Percentiles rank a stretch among this genome's conserved stretches.
Evolutionary conservation across 1,284 basidiomycete genomes (phyloP).

Genomic region (Cutaneotrichosporon mucoides): DNA sequence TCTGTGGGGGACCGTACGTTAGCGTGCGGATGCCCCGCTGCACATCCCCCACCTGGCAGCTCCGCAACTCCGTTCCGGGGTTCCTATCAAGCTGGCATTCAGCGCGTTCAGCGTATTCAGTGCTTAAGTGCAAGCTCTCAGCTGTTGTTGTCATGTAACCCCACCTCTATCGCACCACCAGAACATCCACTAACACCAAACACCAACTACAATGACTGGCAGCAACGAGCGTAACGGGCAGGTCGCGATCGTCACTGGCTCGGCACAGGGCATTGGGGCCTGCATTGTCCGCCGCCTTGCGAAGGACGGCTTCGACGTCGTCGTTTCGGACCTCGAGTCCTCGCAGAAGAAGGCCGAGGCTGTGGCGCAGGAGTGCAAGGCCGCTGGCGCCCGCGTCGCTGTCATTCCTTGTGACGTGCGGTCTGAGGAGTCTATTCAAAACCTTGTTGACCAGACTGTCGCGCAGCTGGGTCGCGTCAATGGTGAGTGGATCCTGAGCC

Average conservation of each 20-base stretch:
- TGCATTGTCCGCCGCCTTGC: constrained; percentile 53
- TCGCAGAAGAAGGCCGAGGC: constrained; percentile 24
- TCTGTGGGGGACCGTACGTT: too few species aligned
- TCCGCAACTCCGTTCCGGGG: too few species aligned
- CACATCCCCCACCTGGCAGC: too few species aligned
- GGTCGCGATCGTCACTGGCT: constrained; percentile 51
- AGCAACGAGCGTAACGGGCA: not conserved
- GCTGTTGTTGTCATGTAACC: too few species aligned
- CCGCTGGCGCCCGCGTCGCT: constrained; percentile 31
- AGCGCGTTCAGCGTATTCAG: too few species aligned
- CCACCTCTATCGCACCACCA: too few species aligned
- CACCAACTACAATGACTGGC: not conserved
- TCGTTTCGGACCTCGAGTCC: constrained; percentile 42
- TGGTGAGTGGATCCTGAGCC: constrained; percentile 14
- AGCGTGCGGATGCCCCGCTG: too few species aligned
- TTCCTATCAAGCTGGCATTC: too few species aligned
- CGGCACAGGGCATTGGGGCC: constrained; percentile 52
- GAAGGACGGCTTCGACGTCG: constrained; percentile 49
- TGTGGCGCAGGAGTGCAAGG: constrained; percentile 26
- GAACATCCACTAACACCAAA: not conserved
- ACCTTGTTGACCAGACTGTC: constrained; percentile 32
- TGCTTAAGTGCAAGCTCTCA: too few species aligned
- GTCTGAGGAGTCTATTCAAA: constrained; percentile 33
- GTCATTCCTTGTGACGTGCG: constrained; percentile 39
- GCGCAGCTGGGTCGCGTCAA: constrained; percentile 44